Percentiles rank a stretch among this genome's conserved stretches.
phyloP scores from a whole-genome alignment of 2,329 filamentous ascomycete species.

The Penicillium sp. region DNA sequence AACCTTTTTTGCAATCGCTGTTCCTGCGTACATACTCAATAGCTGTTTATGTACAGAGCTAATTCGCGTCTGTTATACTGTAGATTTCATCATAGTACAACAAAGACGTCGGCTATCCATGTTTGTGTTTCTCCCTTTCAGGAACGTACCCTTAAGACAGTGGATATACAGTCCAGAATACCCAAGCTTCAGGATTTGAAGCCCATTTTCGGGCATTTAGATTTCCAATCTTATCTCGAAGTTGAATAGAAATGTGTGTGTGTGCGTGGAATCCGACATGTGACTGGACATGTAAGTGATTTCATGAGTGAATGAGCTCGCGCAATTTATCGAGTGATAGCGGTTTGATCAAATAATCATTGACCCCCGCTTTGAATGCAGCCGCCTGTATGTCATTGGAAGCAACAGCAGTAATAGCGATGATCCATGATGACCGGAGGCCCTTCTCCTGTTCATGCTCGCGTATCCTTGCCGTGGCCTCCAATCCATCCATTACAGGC shows the following conservation, averaged over 20 bases:
- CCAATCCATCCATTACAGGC: constrained; percentile 47
- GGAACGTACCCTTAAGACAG: no score
- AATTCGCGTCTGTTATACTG: no score
- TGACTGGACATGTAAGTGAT: neutral
- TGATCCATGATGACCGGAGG: constrained; percentile 24
- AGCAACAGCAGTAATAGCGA: constrained; percentile 34
- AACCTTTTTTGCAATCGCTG: no score
- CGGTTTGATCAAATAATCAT: constrained; percentile 35
- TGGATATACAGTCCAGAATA: no score
- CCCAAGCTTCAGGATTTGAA: no score
- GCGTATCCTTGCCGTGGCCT: constrained; percentile 44
- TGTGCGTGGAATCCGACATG: neutral
- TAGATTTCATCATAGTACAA: no score
- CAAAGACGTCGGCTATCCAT: no score
- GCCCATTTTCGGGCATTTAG: no score
- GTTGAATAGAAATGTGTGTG: neutral
- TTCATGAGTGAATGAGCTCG: neutral
- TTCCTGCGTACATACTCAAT: no score
- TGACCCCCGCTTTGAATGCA: constrained; percentile 29
- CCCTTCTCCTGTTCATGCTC: constrained; percentile 30
- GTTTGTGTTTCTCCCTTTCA: no score
- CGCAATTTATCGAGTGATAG: constrained; percentile 30
- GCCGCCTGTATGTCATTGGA: constrained; percentile 33
- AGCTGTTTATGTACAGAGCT: no score
- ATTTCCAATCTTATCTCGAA: no score